Evolutionary conservation across 2,329 filamentous ascomycete species (phyloP).

Genomic region (Xylariaceae sp.): DNA sequence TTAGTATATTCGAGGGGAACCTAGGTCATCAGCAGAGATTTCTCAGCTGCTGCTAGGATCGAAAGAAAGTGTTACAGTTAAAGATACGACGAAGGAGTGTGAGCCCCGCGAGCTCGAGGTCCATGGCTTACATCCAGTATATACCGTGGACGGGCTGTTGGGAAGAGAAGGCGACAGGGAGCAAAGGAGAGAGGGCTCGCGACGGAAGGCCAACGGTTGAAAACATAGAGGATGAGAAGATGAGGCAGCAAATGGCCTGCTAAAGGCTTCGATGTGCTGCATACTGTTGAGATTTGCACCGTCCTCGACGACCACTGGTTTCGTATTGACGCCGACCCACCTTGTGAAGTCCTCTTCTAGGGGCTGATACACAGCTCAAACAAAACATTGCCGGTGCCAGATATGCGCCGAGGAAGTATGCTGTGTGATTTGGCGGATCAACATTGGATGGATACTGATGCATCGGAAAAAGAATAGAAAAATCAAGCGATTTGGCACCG

Average conservation of each 20-base stretch:
- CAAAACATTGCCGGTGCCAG: background rate
- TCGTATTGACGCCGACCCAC: background rate
- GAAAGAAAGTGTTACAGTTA: too few relatives aligned
- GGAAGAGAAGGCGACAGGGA: background rate
- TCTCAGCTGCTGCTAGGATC: too few relatives aligned
- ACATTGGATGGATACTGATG: background rate
- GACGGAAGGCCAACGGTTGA: too few relatives aligned
- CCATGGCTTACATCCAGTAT: too few relatives aligned
- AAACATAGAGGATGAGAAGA: background rate
- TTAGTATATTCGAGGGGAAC: too few relatives aligned
- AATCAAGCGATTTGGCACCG: background rate
- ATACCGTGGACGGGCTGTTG: background rate
- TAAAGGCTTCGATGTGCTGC: background rate
- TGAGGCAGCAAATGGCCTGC: background rate
- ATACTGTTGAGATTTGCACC: background rate
- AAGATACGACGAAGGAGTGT: too few relatives aligned
- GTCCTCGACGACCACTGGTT: background rate
- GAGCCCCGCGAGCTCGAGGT: too few relatives aligned
- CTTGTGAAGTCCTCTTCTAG: background rate
- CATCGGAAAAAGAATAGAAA: background rate
- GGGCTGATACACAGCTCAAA: background rate
- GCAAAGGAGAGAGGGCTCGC: background rate
- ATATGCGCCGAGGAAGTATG: background rate
- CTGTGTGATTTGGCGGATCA: background rate
- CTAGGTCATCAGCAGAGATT: too few relatives aligned